A percentile compares a stretch with the other conserved stretches of the same genome.
Conservation (phyloP, 805 yeast species). For the Candida dajiaensis region DNA sequence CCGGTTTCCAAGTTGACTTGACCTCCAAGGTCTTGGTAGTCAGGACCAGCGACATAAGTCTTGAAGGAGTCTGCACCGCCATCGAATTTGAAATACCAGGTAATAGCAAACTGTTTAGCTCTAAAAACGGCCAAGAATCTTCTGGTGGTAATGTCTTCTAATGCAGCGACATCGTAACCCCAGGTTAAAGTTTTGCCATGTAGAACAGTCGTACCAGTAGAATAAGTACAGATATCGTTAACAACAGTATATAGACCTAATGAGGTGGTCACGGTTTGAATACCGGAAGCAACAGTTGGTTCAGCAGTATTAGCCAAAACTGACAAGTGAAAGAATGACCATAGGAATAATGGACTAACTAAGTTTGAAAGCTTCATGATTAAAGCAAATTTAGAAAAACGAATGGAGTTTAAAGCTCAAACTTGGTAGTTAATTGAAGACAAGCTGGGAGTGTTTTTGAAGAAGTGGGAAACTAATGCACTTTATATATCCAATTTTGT, state of each 20-base stretch:
- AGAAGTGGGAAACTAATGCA: neutral
- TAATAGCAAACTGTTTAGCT: conserved; percentile 7
- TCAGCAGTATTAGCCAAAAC: conserved; percentile 1
- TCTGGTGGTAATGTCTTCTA: neutral
- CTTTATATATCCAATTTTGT: neutral
- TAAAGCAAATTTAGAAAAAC: neutral
- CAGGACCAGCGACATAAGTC: neutral
- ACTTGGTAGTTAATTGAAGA: no score
- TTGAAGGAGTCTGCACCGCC: conserved; percentile 11
- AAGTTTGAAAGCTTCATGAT: conserved; percentile 1
- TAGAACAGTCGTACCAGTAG: neutral
- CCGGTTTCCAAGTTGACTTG: conserved; percentile 14
- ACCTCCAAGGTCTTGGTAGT: conserved; percentile 3
- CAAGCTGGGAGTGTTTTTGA: no score
- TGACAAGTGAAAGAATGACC: neutral
- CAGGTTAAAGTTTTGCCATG: neutral
- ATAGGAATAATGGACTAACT: neutral
- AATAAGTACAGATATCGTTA: neutral
- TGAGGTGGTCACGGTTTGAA: neutral
- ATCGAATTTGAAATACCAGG: conserved; percentile 14
- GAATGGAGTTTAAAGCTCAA: neutral
- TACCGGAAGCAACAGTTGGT: neutral
- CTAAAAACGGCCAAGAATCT: neutral
- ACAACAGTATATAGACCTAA: neutral
- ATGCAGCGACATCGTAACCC: neutral